Evolutionary conservation across 345 rosid species (phyloP), one percentile per base, ranked within the genome.

Genomic region (Corchorus olitorius): DNA sequence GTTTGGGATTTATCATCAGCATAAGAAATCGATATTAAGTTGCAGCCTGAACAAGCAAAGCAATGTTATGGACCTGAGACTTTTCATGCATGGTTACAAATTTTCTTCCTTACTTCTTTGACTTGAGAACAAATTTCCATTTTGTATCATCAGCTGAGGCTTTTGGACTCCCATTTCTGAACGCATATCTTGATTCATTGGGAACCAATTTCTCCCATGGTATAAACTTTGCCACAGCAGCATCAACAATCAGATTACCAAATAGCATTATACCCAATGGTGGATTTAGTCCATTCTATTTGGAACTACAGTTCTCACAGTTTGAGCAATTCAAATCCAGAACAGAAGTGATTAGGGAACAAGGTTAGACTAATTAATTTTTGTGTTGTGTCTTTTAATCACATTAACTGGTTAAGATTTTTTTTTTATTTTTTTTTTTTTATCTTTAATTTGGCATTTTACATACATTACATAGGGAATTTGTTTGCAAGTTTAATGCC

Each of bases 221-320:
- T 9, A 84, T 80, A 27, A 83, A 83, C 78, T 86, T 81, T 78
- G 88, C 88, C 17, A 55, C 83, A 0, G 78, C 80, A 72, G 39
- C 77, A 15, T 52, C 82, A 61, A 83, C 86, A 48, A 79, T 83
- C 46, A 41, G 53, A 46, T 35, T 73, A 10, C 84, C 85, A 0
- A 11, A 55, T 4, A 50, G 3, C 0, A 37, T 84, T 45, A 64
- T 80, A 37, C 88, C 87, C 6, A 14, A 27, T 52, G 80, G 77
- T 35, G 49, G 80, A 34, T 76, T 82, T 22, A 90, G 92, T 67
- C 88, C 93, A 12, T 81, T 83, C 54, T 80, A 78, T 66, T 74
- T 90, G 63, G 77, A 81, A 14, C 68, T 88, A 45, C 94, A 88
- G 55, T 76, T 68, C 61, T 48, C 77, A 27, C 94, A 90, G 6